These are phyloP conservation scores for Botryosphaeria dothidea DNA, from an alignment of 2,329 filamentous ascomycete genomes.

Conservation along the genomic window DNA sequence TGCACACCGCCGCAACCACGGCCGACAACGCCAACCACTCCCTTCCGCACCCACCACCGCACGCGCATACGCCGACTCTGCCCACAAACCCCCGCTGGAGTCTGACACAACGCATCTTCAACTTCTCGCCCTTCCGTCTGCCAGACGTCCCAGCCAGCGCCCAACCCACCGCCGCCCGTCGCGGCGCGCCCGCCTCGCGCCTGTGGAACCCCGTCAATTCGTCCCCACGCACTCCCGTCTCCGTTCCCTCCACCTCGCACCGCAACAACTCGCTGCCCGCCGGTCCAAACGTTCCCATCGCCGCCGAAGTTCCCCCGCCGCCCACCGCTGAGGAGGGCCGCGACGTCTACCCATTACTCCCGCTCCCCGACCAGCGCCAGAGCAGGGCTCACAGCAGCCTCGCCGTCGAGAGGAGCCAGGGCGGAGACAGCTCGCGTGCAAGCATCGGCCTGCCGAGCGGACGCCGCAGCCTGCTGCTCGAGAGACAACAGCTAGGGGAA, in stretches of 20 bases:
- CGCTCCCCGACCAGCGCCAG: constrained; percentile 57
- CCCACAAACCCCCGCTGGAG: constrained; percentile 36
- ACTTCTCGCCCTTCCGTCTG: constrained; percentile 32
- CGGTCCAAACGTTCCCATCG: constrained; percentile 47
- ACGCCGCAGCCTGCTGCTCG: constrained; percentile 28
- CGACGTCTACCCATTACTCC: constrained; percentile 58
- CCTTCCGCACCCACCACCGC: constrained; percentile 31
- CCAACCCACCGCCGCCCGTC: constrained; percentile 27
- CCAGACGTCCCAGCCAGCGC: constrained; percentile 23
- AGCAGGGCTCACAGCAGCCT: constrained; percentile 48
- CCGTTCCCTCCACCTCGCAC: constrained; percentile 42
- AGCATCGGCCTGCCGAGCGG: constrained; percentile 54
- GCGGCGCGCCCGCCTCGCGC: constrained; percentile 46
- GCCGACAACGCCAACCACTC: constrained; percentile 23
- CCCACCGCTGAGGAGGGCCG: constrained; percentile 39
- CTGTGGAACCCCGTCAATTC: constrained; percentile 65
- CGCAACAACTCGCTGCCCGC: constrained; percentile 26
- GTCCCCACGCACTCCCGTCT: constrained; percentile 51
- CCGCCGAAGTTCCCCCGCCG: constrained; percentile 24
- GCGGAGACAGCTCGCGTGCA: constrained; percentile 50
- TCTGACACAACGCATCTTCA: constrained; percentile 44
- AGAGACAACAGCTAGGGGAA: background rate
- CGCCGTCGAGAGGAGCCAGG: constrained; percentile 40
- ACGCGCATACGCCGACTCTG: constrained; percentile 26
- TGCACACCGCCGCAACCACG: constrained; percentile 23